Percentiles rank a stretch among this genome's conserved stretches.
These are phyloP conservation scores for Epichloe aotearoae DNA, from an alignment of 2,329 filamentous ascomycete genomes.

Conservation along the genomic window DNA sequence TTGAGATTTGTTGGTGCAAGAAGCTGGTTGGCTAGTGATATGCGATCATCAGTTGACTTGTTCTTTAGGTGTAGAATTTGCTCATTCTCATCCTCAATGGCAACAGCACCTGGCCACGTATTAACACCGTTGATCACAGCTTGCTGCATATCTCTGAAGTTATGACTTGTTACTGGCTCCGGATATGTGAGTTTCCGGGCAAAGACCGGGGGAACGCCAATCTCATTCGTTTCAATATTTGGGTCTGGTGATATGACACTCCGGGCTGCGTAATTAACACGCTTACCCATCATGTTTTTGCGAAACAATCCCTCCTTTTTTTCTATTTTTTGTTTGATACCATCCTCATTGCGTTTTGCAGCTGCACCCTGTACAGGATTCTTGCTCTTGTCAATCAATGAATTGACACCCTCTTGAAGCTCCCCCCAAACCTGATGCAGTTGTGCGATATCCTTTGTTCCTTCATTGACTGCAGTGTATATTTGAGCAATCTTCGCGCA, in stretches of 20 bases:
- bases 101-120: conserved; percentile 86
- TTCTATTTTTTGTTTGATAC: conserved; percentile 92
- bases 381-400: conserved; percentile 80
- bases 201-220: conserved; percentile 98
- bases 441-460: conserved; percentile 44
- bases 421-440: conserved; percentile 71
- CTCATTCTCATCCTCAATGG: conserved; percentile 92
- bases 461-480: conserved; percentile 36
- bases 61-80: conserved; percentile 77
- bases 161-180: conserved; percentile 93
- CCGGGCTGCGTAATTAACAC: conserved; percentile 94
- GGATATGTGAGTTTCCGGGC: conserved; percentile 93
- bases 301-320: conserved; percentile 98
- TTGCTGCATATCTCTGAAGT: conserved; percentile 90
- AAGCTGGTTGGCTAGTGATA: conserved; percentile 83
- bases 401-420: conserved; percentile 82
- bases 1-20: conserved; percentile 65
- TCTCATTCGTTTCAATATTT: conserved; percentile 98
- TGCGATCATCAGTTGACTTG: conserved; percentile 78
- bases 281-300: conserved; percentile 99
- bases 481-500: conserved; percentile 64
- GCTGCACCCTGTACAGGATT: conserved; percentile 71
- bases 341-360: conserved; percentile 69
- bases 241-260: conserved; percentile 97
- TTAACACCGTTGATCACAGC: conserved; percentile 90